Evolutionary conservation across 371 early-diverging fungal genomes (phyloP).

Genomic region (Rhizopus sp.): DNA sequence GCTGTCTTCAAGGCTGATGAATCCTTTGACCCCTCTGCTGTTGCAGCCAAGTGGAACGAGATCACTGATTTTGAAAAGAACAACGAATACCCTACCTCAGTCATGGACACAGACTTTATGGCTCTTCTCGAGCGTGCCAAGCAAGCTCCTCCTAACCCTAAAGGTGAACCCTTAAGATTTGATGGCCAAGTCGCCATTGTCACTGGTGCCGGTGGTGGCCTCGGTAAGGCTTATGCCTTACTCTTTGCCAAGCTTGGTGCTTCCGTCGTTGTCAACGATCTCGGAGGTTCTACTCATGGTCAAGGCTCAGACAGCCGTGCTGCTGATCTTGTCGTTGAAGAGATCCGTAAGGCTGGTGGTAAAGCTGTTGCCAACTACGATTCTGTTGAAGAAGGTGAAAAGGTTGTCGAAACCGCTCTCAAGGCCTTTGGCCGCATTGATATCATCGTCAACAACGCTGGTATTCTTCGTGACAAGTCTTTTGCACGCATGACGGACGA

Average conservation of each 20-base stretch:
- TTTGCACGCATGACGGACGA: conserved; percentile 94
- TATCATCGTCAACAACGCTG: conserved; percentile 97
- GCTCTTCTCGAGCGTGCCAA: conserved; percentile 80
- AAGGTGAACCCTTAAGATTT: conserved; percentile 66
- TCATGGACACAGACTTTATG: conserved; percentile 87
- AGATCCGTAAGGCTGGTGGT: conserved; percentile 92
- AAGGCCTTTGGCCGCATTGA: conserved; percentile 95
- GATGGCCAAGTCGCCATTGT: conserved; percentile 88
- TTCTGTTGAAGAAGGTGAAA: conserved; percentile 95
- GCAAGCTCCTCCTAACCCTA: conserved; percentile 58
- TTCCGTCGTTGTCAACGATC: conserved; percentile 90
- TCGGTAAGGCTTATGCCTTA: conserved; percentile 88
- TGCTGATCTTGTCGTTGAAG: conserved; percentile 96
- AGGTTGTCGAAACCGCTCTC: conserved; percentile 95
- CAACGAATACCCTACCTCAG: conserved; percentile 72
- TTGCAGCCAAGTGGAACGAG: conserved; percentile 71
- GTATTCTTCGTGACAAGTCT: conserved; percentile 95
- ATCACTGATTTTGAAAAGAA: conserved; percentile 75
- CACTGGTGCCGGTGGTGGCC: conserved; percentile 92
- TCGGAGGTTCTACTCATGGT: conserved; percentile 65
- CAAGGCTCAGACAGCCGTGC: conserved; percentile 75
- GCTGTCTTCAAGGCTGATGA: conserved; percentile 91
- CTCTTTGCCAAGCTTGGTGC: conserved; percentile 83
- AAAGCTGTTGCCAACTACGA: conserved; percentile 98
- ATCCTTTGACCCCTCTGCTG: conserved; percentile 83